A percentile compares a stretch with the other conserved stretches of the same genome.
phyloP scores from a whole-genome alignment of 148 eudicot genomes.

The Spergularia bocconei region DNA sequence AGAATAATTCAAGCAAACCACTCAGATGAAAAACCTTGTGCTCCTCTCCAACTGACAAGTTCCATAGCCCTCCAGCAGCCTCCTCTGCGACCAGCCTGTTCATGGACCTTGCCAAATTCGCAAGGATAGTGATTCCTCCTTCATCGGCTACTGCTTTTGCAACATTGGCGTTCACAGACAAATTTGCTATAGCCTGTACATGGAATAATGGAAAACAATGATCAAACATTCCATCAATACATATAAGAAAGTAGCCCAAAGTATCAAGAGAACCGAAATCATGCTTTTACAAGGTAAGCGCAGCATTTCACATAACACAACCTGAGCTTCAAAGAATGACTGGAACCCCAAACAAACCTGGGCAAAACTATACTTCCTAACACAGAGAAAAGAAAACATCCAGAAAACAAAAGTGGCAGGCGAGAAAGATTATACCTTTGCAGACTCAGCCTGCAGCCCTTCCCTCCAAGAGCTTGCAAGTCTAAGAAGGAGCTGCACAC shows the following conservation, averaged over 20 bases:
- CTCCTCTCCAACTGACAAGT: conserved; percentile 98
- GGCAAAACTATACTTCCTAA: neutral
- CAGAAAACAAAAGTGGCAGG: neutral
- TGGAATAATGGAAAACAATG: neutral
- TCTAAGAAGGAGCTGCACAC: conserved; percentile 73
- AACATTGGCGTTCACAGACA: conserved; percentile 88
- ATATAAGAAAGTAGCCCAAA: neutral
- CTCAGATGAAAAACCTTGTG: conserved; percentile 65
- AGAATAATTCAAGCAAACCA: neutral
- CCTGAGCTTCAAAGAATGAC: neutral
- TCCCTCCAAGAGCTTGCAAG: conserved; percentile 90
- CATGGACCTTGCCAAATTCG: conserved; percentile 79
- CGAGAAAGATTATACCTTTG: conserved; percentile 56
- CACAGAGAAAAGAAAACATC: neutral
- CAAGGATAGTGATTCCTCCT: conserved; percentile 82
- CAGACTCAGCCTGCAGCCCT: conserved; percentile 92
- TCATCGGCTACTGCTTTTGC: conserved; percentile 98
- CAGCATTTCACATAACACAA: neutral
- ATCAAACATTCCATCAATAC: conserved; percentile 5
- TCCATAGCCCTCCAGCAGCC: conserved; percentile 99
- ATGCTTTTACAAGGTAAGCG: neutral
- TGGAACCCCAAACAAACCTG: neutral
- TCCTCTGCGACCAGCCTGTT: conserved; percentile 96
- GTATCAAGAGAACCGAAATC: neutral
- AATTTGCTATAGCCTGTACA: conserved; percentile 89